Evolutionary conservation across 108 stramenopile species (phyloP).

Genomic region (Cyclotella kingstonii): DNA sequence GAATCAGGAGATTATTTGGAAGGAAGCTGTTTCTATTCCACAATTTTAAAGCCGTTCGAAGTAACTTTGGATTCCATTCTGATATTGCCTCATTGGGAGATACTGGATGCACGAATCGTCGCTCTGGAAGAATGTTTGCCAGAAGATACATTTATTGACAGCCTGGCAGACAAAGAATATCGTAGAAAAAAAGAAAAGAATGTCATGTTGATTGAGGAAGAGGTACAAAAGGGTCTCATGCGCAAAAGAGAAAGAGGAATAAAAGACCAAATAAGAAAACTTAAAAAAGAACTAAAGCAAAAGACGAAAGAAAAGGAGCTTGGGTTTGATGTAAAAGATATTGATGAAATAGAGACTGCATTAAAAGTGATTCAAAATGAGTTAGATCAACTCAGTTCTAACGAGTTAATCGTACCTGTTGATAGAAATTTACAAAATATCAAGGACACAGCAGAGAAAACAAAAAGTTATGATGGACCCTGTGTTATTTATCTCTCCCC

Average conservation of each 20-base stretch:
- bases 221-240: conserved; percentile 48
- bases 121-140: conserved; percentile 29
- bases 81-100: conserved; percentile 69
- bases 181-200: conserved; percentile 41
- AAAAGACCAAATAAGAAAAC: conserved; percentile 1
- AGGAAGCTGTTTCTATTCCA: neutral
- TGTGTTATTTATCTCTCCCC: conserved; percentile 74
- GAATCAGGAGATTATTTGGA: neutral
- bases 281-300: conserved; percentile 13
- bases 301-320: conserved; percentile 11
- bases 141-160: conserved; percentile 14
- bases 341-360: conserved; percentile 8
- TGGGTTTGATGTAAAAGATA: conserved; percentile 3
- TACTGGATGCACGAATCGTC: conserved; percentile 39
- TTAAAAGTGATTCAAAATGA: conserved; percentile 13
- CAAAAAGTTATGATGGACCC: conserved; percentile 61
- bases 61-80: conserved; percentile 67
- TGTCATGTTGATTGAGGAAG: conserved; percentile 47
- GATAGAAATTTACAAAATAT: conserved; percentile 4
- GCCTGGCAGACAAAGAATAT: conserved; percentile 17
- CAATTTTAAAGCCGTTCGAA: conserved; percentile 49
- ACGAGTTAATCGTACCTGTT: neutral
- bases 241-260: conserved; percentile 39
- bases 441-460: conserved; percentile 10
- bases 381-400: neutral